Conservation (phyloP, 2,329 filamentous ascomycete genomes). For the Nigrograna mackinnonii region DNA sequence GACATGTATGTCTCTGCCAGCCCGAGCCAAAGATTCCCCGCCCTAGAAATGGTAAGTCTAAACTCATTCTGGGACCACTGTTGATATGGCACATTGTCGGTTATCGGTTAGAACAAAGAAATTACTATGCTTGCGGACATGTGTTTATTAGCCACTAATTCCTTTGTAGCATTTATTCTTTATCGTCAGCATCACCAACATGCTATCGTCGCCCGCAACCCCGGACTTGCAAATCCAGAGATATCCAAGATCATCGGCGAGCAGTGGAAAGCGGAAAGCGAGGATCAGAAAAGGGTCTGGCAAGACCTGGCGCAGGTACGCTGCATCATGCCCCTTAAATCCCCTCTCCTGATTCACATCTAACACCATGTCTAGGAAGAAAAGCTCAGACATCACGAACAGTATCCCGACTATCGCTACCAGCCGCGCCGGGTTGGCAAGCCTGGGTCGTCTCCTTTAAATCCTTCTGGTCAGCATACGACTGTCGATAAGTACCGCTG, state of each 20-base stretch:
- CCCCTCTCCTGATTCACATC: slow-evolving; percentile 3
- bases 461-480: slow-evolving; percentile 33
- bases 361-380: slow-evolving; percentile 64
- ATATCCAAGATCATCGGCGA: slow-evolving; percentile 97
- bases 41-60: slow-evolving; percentile 68
- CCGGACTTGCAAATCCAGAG: slow-evolving; percentile 90
- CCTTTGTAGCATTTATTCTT: slow-evolving; percentile 85
- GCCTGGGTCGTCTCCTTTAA: slow-evolving; percentile 42
- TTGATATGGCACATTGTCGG: slow-evolving; percentile 5
- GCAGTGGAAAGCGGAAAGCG: slow-evolving; percentile 80
- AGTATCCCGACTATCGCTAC: slow-evolving; percentile 94
- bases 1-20: slow-evolving; percentile 69
- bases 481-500: slow-evolving; percentile 58
- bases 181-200: slow-evolving; percentile 94
- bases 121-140: slow-evolving; percentile 29
- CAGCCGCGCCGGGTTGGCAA: slow-evolving; percentile 68
- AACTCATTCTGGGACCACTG: slow-evolving; percentile 23
- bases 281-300: slow-evolving; percentile 81
- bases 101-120: slow-evolving; percentile 29
- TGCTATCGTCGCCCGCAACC: slow-evolving; percentile 77
- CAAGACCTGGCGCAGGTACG: slow-evolving; percentile 80
- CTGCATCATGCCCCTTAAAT: slow-evolving; percentile 7
- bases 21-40: slow-evolving; percentile 72
- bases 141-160: slow-evolving; percentile 26
- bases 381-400: slow-evolving; percentile 83